Base-by-base conservation (phyloP, 2,329 filamentous ascomycete genomes). In the Aspergillus sp. region DNA sequence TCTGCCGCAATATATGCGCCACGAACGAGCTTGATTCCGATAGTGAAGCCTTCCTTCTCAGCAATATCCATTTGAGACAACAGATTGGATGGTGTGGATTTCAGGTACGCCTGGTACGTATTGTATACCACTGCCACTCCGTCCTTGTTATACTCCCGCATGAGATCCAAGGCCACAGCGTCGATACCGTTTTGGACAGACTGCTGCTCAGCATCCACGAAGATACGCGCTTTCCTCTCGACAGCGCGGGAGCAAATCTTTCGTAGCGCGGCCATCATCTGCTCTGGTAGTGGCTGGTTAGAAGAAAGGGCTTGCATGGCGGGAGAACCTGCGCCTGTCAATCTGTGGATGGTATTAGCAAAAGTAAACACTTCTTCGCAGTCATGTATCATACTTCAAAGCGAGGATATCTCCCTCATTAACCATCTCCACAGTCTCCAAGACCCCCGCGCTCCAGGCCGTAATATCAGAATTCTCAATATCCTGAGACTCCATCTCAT, bases 131-230 rank as follows among this genome's bases (percentile, higher is more conserved):
- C 66, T 1, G 69, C 62, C 1, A 37, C 46, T 6, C 67, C 68
- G 27, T 68, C 59, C 0, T 55, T 63, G 61, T 81, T 81, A 64
- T 75, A 77, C 33, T 68, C 69, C 4, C 77, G 67, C 79, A 81
- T 81, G 4, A 81, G 62, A 25, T 76, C 72, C 31, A 79, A 73
- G 1, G 78, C 77, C 78, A 77, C 80, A 6, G 61, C 55, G 54
- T 81, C 78, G 53, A 81, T 81, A 3, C 72, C 66, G 1, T 64
- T 54, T 62, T 82, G 79, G 11, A 80, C 68, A 7, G 71, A 65
- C 62, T 79, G 74, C 56, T 81, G 78, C 62, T 82, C 79, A 1
- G 79, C 77, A 59, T 81, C 79, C 44, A 81, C 71, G 72, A 76
- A 78, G n/a, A 81, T 67, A 3, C 76, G 67, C 39, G 70, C 73